A percentile compares a stretch with the other conserved stretches of the same genome.
Conservation (phyloP, 2,329 filamentous ascomycete species). For the Talaromyces amestolkiae region DNA sequence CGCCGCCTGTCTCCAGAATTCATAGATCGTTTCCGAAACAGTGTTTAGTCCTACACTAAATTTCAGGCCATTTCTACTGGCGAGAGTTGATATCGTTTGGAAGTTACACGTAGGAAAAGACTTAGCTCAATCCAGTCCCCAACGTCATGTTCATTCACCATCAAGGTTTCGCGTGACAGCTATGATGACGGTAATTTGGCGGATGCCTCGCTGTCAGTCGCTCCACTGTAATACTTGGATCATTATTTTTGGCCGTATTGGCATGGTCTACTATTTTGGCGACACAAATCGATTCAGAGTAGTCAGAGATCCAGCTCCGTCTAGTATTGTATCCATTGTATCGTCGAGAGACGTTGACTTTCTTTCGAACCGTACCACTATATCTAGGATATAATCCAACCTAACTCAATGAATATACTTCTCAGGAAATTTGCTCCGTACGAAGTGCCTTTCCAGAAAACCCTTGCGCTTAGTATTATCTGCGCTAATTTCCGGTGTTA, state of each 20-base stretch:
- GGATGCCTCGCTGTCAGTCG: background rate
- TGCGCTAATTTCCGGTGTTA: background rate
- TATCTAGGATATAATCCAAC: background rate
- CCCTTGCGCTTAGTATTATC: background rate
- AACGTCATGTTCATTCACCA: background rate
- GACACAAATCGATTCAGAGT: background rate
- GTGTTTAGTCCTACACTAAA: too few species aligned
- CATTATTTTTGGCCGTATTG: background rate
- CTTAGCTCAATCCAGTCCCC: background rate
- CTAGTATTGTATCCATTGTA: background rate
- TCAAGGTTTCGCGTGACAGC: background rate
- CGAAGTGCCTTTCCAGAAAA: background rate
- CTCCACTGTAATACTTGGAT: background rate
- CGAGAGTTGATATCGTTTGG: background rate
- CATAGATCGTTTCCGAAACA: too few species aligned
- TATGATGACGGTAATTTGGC: too few species aligned
- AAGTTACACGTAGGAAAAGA: background rate
- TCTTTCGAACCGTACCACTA: background rate
- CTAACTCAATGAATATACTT: background rate
- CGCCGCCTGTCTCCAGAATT: too few species aligned
- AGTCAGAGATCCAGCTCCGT: background rate
- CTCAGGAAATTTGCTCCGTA: background rate
- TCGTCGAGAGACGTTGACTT: background rate
- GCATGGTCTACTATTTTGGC: background rate
- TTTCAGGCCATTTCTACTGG: too few species aligned